Percentiles rank a stretch among this genome's conserved stretches.
These are phyloP conservation scores for Colletotrichum tofieldiae DNA, from an alignment of 2,329 filamentous ascomycete species.

Conservation along the genomic window DNA sequence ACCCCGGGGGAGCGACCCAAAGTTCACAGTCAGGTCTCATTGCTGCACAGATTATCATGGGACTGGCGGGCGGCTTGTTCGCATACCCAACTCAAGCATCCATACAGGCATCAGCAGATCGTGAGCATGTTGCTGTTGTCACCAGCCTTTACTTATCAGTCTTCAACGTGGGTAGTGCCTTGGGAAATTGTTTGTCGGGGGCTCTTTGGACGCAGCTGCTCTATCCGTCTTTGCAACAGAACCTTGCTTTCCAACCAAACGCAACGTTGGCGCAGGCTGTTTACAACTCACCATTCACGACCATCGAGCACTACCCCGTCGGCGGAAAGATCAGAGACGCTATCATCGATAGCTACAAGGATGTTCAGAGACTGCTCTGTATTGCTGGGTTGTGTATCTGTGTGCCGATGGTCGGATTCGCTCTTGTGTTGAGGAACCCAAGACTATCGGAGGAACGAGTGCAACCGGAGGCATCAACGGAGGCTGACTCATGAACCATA, in stretches of 20 bases:
- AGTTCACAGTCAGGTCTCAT: conserved; percentile 67
- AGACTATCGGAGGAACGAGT: conserved; percentile 38
- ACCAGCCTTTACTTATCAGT: conserved; percentile 58
- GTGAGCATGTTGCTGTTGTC: conserved; percentile 57
- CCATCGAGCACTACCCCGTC: conserved; percentile 52
- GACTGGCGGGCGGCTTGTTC: conserved; percentile 73
- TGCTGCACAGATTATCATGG: conserved; percentile 69
- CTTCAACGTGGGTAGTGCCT: conserved; percentile 59
- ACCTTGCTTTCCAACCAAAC: conserved; percentile 54
- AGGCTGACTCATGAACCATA: not conserved
- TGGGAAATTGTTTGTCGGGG: conserved; percentile 58
- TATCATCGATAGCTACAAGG: conserved; percentile 44
- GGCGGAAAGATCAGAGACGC: conserved; percentile 41
- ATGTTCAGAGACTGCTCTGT: conserved; percentile 44
- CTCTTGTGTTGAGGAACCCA: conserved; percentile 45
- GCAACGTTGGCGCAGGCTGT: conserved; percentile 53
- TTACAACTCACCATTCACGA: conserved; percentile 56
- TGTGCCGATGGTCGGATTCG: conserved; percentile 45
- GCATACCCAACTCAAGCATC: conserved; percentile 59
- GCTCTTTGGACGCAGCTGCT: conserved; percentile 61
- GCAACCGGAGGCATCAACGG: conserved; percentile 28
- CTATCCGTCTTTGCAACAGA: conserved; percentile 50
- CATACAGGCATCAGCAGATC: conserved; percentile 56
- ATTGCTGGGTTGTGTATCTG: conserved; percentile 45
- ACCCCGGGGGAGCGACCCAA: conserved; percentile 63